A percentile compares a stretch with the other conserved stretches of the same genome.
Evolutionary conservation across 495 filamentous ascomycete species (phyloP).

Genomic region (Aspergillus affinis): DNA sequence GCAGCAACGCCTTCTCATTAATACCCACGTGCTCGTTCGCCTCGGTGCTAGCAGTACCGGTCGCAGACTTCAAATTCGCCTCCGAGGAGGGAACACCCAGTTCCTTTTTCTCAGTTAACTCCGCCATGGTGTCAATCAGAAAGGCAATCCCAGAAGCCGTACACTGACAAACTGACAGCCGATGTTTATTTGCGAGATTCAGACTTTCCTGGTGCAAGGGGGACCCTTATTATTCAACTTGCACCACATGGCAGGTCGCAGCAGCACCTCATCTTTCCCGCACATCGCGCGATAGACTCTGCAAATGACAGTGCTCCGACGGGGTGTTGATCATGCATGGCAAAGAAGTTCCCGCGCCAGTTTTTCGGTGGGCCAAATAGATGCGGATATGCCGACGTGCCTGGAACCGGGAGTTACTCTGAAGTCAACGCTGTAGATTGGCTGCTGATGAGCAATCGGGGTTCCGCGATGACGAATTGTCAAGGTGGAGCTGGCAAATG

Average conservation of each 20-base stretch:
- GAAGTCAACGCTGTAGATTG: not conserved
- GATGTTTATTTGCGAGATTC: not conserved
- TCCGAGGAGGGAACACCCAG: not conserved
- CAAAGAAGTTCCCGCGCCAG: not conserved
- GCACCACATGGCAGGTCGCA: slow-evolving; percentile 7
- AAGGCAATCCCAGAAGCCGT: too few species aligned
- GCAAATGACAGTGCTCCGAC: slow-evolving; percentile 15
- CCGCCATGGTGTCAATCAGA: slow-evolving; percentile 1
- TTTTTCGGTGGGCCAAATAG: slow-evolving; percentile 5
- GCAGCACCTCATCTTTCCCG: slow-evolving; percentile 19
- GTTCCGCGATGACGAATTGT: slow-evolving; percentile 21
- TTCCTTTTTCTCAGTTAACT: slow-evolving; percentile 9
- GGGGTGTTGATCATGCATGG: slow-evolving; percentile 11
- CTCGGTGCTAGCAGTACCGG: slow-evolving; percentile 17
- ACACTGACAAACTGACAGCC: too few species aligned
- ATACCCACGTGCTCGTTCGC: slow-evolving; percentile 31
- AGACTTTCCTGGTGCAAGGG: not conserved
- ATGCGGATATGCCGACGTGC: not conserved
- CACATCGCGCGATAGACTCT: slow-evolving; percentile 15
- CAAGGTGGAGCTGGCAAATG: slow-evolving; percentile 2
- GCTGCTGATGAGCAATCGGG: slow-evolving; percentile 24
- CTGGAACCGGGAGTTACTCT: not conserved
- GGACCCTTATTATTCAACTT: not conserved
- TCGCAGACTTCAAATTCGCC: slow-evolving; percentile 7
- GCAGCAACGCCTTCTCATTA: slow-evolving; percentile 61